Percentiles rank a stretch among this genome's conserved stretches.
These are phyloP conservation scores for Fusarium heterosporum DNA, from an alignment of 2,329 filamentous ascomycete genomes.

Conservation along the genomic window DNA sequence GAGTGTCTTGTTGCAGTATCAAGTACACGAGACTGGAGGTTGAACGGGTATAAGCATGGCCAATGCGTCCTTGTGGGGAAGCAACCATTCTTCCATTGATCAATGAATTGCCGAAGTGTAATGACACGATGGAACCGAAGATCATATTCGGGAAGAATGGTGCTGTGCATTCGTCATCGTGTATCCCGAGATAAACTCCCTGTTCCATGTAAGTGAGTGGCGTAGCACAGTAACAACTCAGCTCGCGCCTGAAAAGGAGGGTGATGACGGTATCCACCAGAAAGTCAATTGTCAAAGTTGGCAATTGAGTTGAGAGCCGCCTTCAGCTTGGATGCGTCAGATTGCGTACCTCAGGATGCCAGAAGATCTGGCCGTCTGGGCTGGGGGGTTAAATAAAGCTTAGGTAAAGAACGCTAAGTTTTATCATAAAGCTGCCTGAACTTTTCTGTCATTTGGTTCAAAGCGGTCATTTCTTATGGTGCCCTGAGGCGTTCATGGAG, in stretches of 20 bases:
- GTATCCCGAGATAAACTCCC: constrained; percentile 4
- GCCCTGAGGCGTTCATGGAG: too few species aligned
- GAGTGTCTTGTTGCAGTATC: constrained; percentile 1
- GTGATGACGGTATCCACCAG: constrained; percentile 1
- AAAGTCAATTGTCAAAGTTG: constrained; percentile 16
- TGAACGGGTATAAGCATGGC: constrained; percentile 24
- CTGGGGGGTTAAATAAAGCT: too few species aligned
- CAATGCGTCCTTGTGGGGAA: constrained; percentile 20
- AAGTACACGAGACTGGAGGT: constrained; percentile 17
- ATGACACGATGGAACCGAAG: constrained; percentile 31
- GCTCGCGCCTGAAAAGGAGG: constrained; percentile 8
- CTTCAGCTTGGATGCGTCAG: constrained; percentile 1
- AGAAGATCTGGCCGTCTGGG: too few species aligned
- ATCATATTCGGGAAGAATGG: constrained; percentile 11
- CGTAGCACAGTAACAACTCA: constrained; percentile 15
- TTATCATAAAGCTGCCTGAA: too few species aligned
- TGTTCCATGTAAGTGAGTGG: constrained; percentile 17
- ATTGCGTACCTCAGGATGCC: background rate
- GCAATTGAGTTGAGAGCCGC: constrained; percentile 1
- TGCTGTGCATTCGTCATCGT: constrained; percentile 10
- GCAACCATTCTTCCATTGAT: constrained; percentile 9
- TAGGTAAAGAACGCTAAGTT: too few species aligned
- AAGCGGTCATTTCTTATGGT: too few species aligned
- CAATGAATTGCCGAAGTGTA: background rate
- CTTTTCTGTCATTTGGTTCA: too few species aligned